Base-by-base conservation (phyloP, 176 grass and related monocot species). In the Oryza glumipatula region DNA sequence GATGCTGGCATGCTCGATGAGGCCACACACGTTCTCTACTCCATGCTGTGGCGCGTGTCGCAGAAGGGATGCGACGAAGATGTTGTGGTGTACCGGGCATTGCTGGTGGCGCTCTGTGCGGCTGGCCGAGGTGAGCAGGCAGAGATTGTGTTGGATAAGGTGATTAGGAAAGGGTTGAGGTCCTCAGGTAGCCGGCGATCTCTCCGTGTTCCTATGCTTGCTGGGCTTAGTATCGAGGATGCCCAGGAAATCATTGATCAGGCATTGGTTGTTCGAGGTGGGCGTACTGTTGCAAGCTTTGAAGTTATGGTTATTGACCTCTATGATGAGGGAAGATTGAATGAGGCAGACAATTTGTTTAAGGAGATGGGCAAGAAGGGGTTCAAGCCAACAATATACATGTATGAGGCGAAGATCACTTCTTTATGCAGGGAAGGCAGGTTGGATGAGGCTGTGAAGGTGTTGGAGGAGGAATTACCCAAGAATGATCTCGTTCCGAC, bases 121-220 rank as follows among this genome's bases (percentile, higher is more conserved):
- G 74, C 85, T 61, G 91, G 95, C 47, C 74, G 56, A 26, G 79
- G 82, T 3, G 78, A 88, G 7, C 90, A 90, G 65, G 91, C 88
- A 16, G 92, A 94, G 74, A 12, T 82, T 56, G 91, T 95, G 16
- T 86, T 98, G 46, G 88, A 88, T 76, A 94, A 85, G 82, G 89
- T 95, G 56, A 80, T 98, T 33, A 88, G 84, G 87, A 98, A 98
- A 60, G 88, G 95, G 15, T 67, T 94, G 48, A 81, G 91, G n/a
- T 86, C 89, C 3, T 73, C 84, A 52, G 80, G 80, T 12, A 77
- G 83, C 19, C 85, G 93, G 26, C 80, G 82, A 7, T 89, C 91
- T 52, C 92, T 98, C 68, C 70, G 79, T 24, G 84, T 87, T 49
- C 93, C 93, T 7, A 87, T 92, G 81, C 90, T 95, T 74, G 79